Evolutionary conservation across 1,139 yeast species (phyloP).

Genomic region (Scheffersomyces cryptocercus): DNA sequence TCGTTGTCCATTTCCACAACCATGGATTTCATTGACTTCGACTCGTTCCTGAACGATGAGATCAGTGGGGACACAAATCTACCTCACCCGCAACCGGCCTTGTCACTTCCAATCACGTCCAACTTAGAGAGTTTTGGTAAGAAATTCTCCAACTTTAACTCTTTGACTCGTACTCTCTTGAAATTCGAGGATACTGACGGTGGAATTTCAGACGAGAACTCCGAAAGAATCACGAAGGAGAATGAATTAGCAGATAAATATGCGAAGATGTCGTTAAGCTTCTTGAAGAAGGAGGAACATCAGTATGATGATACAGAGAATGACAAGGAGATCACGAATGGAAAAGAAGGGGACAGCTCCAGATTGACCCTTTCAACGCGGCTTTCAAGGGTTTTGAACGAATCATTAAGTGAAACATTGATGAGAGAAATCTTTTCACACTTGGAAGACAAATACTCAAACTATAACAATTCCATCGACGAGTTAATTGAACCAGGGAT

Average conservation of each 20-base stretch:
- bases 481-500: conserved; percentile 22
- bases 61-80: conserved; percentile 15
- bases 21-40: conserved; percentile 50
- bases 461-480: conserved; percentile 14
- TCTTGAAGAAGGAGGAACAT: conserved; percentile 9
- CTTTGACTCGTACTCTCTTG: conserved; percentile 31
- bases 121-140: conserved; percentile 41
- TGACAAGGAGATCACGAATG: neutral
- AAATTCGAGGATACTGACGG: conserved; percentile 13
- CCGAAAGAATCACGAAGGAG: conserved; percentile 5
- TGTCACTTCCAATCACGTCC: conserved; percentile 43
- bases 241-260: conserved; percentile 19
- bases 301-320: neutral
- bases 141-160: conserved; percentile 35
- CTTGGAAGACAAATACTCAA: conserved; percentile 40
- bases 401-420: conserved; percentile 47
- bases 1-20: neutral
- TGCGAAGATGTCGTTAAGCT: conserved; percentile 13
- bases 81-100: conserved; percentile 50
- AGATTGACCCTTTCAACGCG: conserved; percentile 40
- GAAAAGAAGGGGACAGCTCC: conserved; percentile 1
- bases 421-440: conserved; percentile 49
- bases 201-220: neutral
- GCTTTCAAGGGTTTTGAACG: conserved; percentile 52
- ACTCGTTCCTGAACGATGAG: conserved; percentile 29